Evolutionary conservation across 1,284 basidiomycete species (phyloP).

Genomic region (Pseudozyma thailandica): DNA sequence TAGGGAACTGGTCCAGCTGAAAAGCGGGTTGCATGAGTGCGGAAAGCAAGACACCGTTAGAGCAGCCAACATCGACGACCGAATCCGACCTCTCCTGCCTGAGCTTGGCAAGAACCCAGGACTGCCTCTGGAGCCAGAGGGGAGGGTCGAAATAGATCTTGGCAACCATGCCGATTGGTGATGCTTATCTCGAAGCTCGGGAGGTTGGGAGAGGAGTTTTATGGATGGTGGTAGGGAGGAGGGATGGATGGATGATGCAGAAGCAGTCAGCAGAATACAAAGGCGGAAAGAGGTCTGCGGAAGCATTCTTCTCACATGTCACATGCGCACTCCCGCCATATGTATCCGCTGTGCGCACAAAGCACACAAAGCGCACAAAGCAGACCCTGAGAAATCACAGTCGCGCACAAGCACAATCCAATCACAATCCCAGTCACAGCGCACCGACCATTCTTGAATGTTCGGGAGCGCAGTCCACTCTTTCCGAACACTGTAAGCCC

Average conservation of each 20-base stretch:
- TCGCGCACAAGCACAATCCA: no score
- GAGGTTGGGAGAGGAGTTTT: background rate
- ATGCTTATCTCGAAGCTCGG: background rate
- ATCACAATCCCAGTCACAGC: no score
- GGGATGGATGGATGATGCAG: no score
- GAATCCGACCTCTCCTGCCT: constrained; percentile 43
- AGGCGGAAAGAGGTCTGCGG: no score
- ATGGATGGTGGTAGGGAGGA: background rate
- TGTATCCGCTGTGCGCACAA: no score
- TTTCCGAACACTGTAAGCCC: no score
- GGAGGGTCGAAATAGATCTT: constrained; percentile 53
- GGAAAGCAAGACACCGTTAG: constrained; percentile 48
- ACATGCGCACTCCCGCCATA: no score
- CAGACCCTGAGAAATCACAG: constrained; percentile 5
- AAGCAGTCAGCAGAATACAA: no score
- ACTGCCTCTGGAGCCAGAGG: constrained; percentile 51
- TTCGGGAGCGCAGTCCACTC: no score
- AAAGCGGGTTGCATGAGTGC: constrained; percentile 50
- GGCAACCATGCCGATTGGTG: constrained; percentile 15
- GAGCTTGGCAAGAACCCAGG: constrained; percentile 45
- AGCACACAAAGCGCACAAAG: no score
- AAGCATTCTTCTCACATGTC: no score
- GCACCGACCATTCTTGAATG: background rate
- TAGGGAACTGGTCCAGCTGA: constrained; percentile 49
- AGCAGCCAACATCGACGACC: constrained; percentile 52